Evolutionary conservation across 2,329 filamentous ascomycete genomes (phyloP).

Genomic region (Cytospora leucostoma): DNA sequence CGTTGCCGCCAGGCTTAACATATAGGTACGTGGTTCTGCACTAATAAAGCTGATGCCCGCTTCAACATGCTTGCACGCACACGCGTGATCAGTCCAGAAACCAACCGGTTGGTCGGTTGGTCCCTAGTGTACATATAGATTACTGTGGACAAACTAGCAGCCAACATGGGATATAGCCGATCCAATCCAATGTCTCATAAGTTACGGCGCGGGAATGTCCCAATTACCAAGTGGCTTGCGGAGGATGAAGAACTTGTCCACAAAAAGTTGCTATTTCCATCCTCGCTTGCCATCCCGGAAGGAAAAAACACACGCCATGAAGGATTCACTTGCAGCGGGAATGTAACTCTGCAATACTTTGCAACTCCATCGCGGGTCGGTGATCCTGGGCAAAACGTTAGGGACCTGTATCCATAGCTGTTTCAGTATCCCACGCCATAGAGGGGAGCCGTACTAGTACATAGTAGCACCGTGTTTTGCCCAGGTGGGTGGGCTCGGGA

Average conservation of each 20-base stretch:
- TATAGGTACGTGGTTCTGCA: too few species aligned
- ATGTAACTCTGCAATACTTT: background rate
- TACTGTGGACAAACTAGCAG: background rate
- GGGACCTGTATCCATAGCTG: background rate
- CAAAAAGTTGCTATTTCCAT: conserved; percentile 25
- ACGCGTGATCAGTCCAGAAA: too few species aligned
- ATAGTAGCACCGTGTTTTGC: background rate
- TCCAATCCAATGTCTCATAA: conserved; percentile 1
- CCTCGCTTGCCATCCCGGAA: conserved; percentile 3
- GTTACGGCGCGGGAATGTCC: background rate
- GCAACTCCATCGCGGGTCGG: background rate
- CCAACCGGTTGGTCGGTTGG: too few species aligned
- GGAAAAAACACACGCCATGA: background rate
- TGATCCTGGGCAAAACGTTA: background rate
- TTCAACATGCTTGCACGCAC: too few species aligned
- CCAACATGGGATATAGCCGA: background rate
- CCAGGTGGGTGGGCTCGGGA: background rate
- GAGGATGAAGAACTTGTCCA: background rate
- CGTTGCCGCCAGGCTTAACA: too few species aligned
- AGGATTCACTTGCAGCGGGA: background rate
- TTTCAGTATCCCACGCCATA: background rate
- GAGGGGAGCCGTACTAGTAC: background rate
- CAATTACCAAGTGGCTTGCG: background rate
- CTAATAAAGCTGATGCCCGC: too few species aligned
- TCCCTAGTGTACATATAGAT: too few species aligned